Conservation (phyloP, 208 protist genomes). For the Leishmania martiniquensis region DNA sequence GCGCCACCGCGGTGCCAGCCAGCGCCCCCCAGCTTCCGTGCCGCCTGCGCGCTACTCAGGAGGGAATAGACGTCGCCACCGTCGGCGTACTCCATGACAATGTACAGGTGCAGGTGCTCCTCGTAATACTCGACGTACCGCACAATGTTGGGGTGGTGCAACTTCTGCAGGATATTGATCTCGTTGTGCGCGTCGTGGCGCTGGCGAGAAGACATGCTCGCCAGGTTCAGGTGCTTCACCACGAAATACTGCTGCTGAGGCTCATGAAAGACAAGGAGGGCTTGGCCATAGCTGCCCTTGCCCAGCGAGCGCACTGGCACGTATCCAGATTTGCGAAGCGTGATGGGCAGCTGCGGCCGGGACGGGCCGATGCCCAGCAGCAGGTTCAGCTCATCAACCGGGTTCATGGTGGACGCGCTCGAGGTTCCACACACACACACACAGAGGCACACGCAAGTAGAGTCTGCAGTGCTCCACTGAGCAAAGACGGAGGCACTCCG, state of each 20-base stretch:
- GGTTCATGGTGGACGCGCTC: conserved; percentile 51
- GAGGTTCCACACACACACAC: no score
- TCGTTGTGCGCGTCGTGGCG: conserved; percentile 84
- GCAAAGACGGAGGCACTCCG: no score
- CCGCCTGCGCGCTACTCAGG: conserved; percentile 34
- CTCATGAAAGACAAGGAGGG: conserved; percentile 77
- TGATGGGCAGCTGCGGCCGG: conserved; percentile 71
- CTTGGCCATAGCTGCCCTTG: conserved; percentile 89
- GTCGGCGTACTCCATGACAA: conserved; percentile 93
- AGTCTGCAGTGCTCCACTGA: no score
- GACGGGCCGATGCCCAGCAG: conserved; percentile 84
- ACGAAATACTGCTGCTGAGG: conserved; percentile 64
- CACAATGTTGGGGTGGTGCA: conserved; percentile 90
- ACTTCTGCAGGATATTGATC: conserved; percentile 80
- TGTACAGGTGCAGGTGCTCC: conserved; percentile 83
- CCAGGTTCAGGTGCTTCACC: conserved; percentile 87
- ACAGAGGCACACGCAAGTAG: background rate
- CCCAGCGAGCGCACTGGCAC: conserved; percentile 68
- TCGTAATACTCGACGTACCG: conserved; percentile 86
- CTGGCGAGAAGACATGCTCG: conserved; percentile 71
- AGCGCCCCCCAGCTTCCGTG: conserved; percentile 5
- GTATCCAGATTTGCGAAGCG: conserved; percentile 73
- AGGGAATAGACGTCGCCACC: conserved; percentile 84
- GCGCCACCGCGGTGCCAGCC: background rate
- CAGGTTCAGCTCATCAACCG: conserved; percentile 87